These are phyloP conservation scores for Amphibolis antarctica DNA, from an alignment of 106 monocot species.

Conservation along the genomic window DNA sequence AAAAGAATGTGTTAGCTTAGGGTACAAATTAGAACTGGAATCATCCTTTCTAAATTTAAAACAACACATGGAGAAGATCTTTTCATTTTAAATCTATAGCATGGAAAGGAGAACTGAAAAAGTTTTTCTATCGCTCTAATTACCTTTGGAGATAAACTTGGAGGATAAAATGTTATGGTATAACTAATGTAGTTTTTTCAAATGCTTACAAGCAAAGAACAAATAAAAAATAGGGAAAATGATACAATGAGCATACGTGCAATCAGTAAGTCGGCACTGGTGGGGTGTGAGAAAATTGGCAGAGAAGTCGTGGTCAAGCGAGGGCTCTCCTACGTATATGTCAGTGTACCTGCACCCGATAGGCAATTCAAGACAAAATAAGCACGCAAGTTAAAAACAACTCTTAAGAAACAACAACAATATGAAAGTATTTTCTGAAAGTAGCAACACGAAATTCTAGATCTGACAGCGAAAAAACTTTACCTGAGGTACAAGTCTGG, in stretches of 20 bases:
- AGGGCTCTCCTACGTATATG: slow-evolving; percentile 47
- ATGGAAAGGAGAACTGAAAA: too few relatives aligned
- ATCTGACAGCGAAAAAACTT: not conserved
- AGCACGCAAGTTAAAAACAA: not conserved
- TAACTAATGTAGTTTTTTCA: not conserved
- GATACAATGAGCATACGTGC: slow-evolving; percentile 29
- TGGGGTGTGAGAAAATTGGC: slow-evolving; percentile 37
- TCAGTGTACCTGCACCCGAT: slow-evolving; percentile 38
- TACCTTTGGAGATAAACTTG: too few relatives aligned
- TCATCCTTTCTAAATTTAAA: too few relatives aligned
- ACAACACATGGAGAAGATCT: too few relatives aligned
- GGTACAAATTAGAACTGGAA: too few relatives aligned
- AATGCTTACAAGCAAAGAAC: not conserved
- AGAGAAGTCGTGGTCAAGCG: slow-evolving; percentile 7
- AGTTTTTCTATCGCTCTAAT: too few relatives aligned
- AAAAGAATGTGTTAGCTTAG: not conserved
- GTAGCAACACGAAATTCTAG: too few relatives aligned
- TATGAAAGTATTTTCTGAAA: too few relatives aligned
- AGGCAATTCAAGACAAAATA: not conserved
- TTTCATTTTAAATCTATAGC: too few relatives aligned
- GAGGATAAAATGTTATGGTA: too few relatives aligned
- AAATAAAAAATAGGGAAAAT: not conserved
- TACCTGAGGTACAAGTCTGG: slow-evolving; percentile 45
- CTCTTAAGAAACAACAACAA: not conserved
- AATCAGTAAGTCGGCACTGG: slow-evolving; percentile 69